Evolutionary conservation across 495 filamentous ascomycete genomes (phyloP), one percentile per base, ranked within the genome.

Genomic region (Aspergillus taichungensis): DNA sequence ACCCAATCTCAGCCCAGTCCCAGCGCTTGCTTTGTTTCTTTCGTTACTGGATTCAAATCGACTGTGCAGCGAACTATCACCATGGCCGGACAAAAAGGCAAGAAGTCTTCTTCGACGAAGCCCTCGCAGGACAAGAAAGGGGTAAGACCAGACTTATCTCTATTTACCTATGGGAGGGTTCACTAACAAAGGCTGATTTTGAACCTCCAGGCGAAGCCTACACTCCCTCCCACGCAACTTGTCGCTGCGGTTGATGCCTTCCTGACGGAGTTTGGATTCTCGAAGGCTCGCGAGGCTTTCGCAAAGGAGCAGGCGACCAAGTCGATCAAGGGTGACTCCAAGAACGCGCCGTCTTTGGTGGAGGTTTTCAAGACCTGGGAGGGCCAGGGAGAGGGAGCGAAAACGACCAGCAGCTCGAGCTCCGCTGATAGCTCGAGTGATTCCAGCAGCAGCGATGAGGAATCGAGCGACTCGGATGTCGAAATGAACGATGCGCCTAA

Each of bases 211-310:
- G 37, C 30, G 42, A 32, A 40, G 3, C 35, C 31, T 56, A 50
- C 18, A 28, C 54, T 41, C 43, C 75, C 75, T 30, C 74, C 82
- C 8, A 50, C 73, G 13, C 73, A 80, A 55, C 63, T 89, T 11
- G 56, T 87, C 48, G 73, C 78, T 34, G 68, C 85, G n/a, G 72
- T 89, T 50, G 75, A 77, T 29, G 64, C 68, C 10, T 88, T 87
- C 63, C 71, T 89, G 29, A 68, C 73, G 49, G 76, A 82, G 34
- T 75, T 82, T 58, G 77, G 79, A 29, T 86, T 84, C 51, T 55
- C 70, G 13, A 66, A 66, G 34, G 74, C 85, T 27, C 76, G 74
- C 45, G 61, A 69, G 46, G 68, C 78, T 3, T 81, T 87, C 50
- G 60, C 62, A 13, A 76, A 82, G 49, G 79, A 87, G 48, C 56